Conservation (phyloP, 2,329 filamentous ascomycete species). For the Xylariaceae sp. region DNA sequence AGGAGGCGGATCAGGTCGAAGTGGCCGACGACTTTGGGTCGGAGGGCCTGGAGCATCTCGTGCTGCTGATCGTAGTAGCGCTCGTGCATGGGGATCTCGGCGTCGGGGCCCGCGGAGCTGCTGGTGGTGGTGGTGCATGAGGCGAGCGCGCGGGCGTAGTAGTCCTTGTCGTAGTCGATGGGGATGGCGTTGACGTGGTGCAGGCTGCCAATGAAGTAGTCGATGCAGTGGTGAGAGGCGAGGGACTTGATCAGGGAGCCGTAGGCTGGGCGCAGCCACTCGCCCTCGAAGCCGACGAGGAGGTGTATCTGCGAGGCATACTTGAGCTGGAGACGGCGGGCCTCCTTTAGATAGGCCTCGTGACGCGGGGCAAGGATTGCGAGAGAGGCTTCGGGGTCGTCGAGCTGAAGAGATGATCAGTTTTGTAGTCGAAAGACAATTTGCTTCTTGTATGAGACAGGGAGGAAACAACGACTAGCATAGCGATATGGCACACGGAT, state of each 20-base stretch:
- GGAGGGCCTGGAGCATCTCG: constrained; percentile 69
- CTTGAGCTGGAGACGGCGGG: constrained; percentile 62
- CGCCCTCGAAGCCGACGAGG: constrained; percentile 85
- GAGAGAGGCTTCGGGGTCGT: constrained; percentile 44
- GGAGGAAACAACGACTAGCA: too few relatives aligned
- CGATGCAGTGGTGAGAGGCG: constrained; percentile 59
- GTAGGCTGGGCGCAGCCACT: constrained; percentile 77
- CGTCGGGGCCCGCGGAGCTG: too few relatives aligned
- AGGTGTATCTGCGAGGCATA: constrained; percentile 72
- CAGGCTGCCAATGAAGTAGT: constrained; percentile 89
- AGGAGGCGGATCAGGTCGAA: constrained; percentile 88
- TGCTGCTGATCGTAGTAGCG: constrained; percentile 87
- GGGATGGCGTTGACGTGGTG: constrained; percentile 85
- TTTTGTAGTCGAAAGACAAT: too few relatives aligned
- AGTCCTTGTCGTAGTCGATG: constrained; percentile 75
- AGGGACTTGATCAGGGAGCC: constrained; percentile 53
- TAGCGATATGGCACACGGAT: too few relatives aligned
- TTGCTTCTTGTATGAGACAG: too few relatives aligned
- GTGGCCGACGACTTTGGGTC: constrained; percentile 81
- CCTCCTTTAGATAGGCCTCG: constrained; percentile 71
- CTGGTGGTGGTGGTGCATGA: background rate
- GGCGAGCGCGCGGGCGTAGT: constrained; percentile 62
- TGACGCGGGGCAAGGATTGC: constrained; percentile 52
- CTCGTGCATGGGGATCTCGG: constrained; percentile 62
- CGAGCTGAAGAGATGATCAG: constrained; percentile 34